Evolutionary conservation across 2,329 filamentous ascomycete genomes (phyloP).

Genomic region (Claviceps sp.): DNA sequence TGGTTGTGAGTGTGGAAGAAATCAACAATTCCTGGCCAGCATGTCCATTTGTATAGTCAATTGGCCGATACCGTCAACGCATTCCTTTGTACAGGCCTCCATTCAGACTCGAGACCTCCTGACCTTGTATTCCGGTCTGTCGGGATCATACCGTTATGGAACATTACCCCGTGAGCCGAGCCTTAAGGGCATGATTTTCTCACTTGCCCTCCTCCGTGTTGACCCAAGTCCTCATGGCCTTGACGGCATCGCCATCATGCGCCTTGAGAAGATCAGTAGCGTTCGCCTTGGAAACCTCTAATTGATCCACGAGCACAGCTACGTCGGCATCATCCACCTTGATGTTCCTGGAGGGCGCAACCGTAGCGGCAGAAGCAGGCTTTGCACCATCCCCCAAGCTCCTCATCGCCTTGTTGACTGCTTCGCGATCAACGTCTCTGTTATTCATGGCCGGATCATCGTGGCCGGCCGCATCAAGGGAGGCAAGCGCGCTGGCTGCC

Average conservation of each 20-base stretch:
- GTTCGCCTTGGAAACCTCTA: conserved; percentile 57
- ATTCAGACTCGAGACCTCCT: neutral
- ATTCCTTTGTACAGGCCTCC: neutral
- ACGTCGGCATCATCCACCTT: conserved; percentile 67
- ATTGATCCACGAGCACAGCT: conserved; percentile 53
- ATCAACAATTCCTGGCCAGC: neutral
- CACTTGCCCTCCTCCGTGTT: conserved; percentile 9
- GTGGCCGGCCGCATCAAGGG: conserved; percentile 40
- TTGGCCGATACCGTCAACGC: neutral
- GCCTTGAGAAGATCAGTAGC: conserved; percentile 62
- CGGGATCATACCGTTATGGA: neutral
- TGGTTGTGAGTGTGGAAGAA: neutral
- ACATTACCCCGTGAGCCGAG: neutral
- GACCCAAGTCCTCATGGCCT: conserved; percentile 49
- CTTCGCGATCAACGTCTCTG: conserved; percentile 54
- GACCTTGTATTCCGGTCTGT: neutral
- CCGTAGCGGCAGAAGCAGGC: conserved; percentile 12
- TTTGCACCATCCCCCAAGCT: conserved; percentile 32
- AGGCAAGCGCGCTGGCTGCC: conserved; percentile 59
- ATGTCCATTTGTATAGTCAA: neutral
- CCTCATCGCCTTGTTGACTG: conserved; percentile 60
- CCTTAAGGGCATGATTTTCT: neutral
- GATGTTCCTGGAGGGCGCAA: conserved; percentile 40
- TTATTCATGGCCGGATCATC: conserved; percentile 29
- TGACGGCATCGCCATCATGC: conserved; percentile 55